Percentiles rank a stretch among this genome's conserved stretches.
Conservation (phyloP, 768 basidiomycete species). For the Xerocomellus intermedius region DNA sequence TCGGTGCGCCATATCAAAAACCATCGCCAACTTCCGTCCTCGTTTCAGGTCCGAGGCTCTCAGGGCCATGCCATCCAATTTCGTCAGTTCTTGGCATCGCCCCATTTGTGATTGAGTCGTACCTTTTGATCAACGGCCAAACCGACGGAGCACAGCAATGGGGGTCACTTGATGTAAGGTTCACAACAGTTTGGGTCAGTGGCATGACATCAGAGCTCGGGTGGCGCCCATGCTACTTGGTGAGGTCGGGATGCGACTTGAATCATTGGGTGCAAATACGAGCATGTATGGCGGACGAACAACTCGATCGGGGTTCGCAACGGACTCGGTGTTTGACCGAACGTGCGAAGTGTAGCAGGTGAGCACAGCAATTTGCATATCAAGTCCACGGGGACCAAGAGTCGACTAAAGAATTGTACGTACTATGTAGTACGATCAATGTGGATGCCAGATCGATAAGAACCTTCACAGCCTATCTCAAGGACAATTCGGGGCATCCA, state of each 20-base stretch:
- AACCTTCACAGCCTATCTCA: conserved; percentile 1
- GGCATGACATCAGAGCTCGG: neutral
- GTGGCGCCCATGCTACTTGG: neutral
- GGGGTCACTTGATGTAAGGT: neutral
- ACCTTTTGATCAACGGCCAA: conserved; percentile 8
- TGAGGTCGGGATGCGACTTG: neutral
- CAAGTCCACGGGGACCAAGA: conserved; percentile 11
- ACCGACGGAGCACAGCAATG: conserved; percentile 19
- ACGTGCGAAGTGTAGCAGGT: conserved; percentile 11
- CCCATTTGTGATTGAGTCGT: conserved; percentile 3
- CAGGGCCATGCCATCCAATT: conserved; percentile 2
- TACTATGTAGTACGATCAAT: neutral
- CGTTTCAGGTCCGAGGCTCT: conserved; percentile 5
- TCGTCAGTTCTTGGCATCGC: conserved; percentile 7
- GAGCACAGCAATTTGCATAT: conserved; percentile 11
- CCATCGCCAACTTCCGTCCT: neutral
- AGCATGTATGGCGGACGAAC: neutral
- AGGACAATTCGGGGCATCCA: neutral
- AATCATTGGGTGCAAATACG: neutral
- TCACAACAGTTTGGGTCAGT: neutral
- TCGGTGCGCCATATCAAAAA: neutral
- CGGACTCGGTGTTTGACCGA: conserved; percentile 6
- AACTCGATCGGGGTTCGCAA: neutral
- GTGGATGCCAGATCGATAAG: conserved; percentile 8
- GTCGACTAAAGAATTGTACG: conserved; percentile 1